Base-by-base conservation (phyloP, 2,329 filamentous ascomycete genomes). In the Capronia americana region DNA sequence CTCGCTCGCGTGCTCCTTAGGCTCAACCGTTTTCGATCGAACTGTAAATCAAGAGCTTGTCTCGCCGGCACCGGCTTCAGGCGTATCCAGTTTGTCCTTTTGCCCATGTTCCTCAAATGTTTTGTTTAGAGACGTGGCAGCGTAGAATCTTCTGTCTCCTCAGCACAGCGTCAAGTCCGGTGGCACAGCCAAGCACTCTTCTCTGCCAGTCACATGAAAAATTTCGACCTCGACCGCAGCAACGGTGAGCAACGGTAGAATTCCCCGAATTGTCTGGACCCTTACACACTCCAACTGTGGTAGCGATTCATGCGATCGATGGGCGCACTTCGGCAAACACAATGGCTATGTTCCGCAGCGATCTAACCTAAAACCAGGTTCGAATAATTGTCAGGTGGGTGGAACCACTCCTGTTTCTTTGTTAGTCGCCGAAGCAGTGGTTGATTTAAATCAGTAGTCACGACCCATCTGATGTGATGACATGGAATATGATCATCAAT, bases 161-260 rank as follows among this genome's bases (percentile, higher is more conserved):
- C 24, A 23, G 41, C 14, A 59, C 58, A 61, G 48, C 58, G 23
- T 61, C 46, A 44, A 61, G 41, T 59, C 57, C 48, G 34, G 58
- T 61, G 7, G 46, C 48, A 61, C 58, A 61, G 46, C 48, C 48
- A 50, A 53, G 57, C 57, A n/a, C 24, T 3, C n/a, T 28, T 8
- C 32, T 41, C 34, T 46, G 20, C 34, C 34, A 58, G 32, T 24
- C 1, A 4, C 53, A 14, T 30, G 58, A 51, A 44, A 53, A 44
- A 54, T 61, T 61, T 61, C 30, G 30, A 41, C 30, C 58, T 44
- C 48, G 17, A n/a, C 58, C 30, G 24, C 28, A 61, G 58, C 48
- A 61, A 61, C 58, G 46, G 48, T 61, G 48, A 8, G 32, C 46
- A 54, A 38, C n/a, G 17, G 28, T 54, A n/a, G 26, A 48, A 32